Evolutionary conservation across 306 rosid genomes (phyloP).

Genomic region (Cicer pinnatifidum): DNA sequence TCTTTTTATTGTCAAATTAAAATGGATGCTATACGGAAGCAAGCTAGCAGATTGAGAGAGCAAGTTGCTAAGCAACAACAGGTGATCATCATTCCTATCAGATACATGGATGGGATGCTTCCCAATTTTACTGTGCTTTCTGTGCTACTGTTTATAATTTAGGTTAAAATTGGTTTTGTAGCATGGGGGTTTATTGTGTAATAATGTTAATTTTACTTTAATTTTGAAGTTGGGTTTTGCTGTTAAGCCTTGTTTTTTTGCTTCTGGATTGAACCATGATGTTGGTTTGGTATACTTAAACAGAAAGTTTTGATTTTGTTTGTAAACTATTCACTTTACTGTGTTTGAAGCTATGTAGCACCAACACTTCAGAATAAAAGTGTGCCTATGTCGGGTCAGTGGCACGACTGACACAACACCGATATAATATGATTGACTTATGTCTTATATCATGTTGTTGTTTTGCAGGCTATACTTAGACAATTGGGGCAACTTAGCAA

Average conservation of each 20-base stretch:
- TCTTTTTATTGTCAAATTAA: background rate
- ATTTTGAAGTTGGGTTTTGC: background rate
- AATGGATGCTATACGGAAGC: conserved; percentile 90
- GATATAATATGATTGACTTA: background rate
- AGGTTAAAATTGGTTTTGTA: conserved; percentile 38
- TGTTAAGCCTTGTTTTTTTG: background rate
- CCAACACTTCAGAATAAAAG: too few species aligned
- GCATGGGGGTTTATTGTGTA: background rate
- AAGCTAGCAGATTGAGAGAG: conserved; percentile 86
- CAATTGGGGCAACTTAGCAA: conserved; percentile 75
- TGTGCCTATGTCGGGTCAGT: too few species aligned
- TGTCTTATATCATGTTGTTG: conserved; percentile 27
- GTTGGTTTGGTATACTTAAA: conserved; percentile 20
- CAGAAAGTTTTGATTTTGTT: conserved; percentile 1
- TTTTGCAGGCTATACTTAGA: conserved; percentile 78
- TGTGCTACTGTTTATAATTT: conserved; percentile 18
- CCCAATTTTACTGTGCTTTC: conserved; percentile 29
- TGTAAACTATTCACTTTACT: conserved; percentile 34
- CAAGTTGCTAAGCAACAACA: conserved; percentile 95
- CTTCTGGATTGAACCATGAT: conserved; percentile 35
- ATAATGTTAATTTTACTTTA: background rate
- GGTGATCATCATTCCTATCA: conserved; percentile 45
- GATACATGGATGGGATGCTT: background rate
- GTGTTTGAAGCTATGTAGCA: background rate
- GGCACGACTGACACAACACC: too few species aligned